A percentile compares a stretch with the other conserved stretches of the same genome.
These are phyloP conservation scores for Trichoderma pleuroti DNA, from an alignment of 2,329 filamentous ascomycete species.

Conservation along the genomic window DNA sequence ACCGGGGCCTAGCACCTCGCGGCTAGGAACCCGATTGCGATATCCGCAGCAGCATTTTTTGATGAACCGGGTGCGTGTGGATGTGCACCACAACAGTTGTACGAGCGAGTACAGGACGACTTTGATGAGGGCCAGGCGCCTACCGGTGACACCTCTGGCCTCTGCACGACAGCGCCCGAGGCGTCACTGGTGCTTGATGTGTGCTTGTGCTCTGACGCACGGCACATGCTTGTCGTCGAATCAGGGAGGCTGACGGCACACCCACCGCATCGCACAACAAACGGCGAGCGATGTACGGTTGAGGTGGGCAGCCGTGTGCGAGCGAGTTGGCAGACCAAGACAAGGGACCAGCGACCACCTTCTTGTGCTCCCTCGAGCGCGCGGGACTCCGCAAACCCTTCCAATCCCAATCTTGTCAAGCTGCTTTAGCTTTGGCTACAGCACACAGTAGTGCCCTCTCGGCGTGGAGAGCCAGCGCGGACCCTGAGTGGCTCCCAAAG, in stretches of 20 bases:
- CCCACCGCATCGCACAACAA: not conserved
- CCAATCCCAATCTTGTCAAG: not conserved
- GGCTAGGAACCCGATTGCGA: constrained; percentile 12
- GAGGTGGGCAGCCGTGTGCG: not conserved
- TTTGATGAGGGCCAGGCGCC: not conserved
- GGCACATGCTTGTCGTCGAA: not conserved
- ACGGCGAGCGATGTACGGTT: not conserved
- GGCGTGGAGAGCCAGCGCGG: constrained; percentile 16
- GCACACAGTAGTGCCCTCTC: not conserved
- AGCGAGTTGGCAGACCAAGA: not conserved
- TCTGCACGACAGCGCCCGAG: not conserved
- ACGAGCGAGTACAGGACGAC: too few relatives aligned
- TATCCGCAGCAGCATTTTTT: constrained; percentile 6
- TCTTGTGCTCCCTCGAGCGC: not conserved
- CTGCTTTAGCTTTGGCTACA: not conserved
- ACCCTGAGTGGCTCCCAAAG: constrained; percentile 9
- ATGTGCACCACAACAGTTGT: too few relatives aligned
- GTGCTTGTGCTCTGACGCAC: not conserved
- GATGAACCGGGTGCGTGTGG: not conserved
- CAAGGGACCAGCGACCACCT: not conserved
- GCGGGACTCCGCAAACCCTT: not conserved
- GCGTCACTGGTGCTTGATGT: not conserved
- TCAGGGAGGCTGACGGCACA: not conserved
- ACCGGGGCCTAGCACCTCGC: constrained; percentile 9
- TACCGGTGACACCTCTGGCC: not conserved